phyloP scores from a whole-genome alignment of 352 stramenopile species.

The Phytophthora lateralis region DNA sequence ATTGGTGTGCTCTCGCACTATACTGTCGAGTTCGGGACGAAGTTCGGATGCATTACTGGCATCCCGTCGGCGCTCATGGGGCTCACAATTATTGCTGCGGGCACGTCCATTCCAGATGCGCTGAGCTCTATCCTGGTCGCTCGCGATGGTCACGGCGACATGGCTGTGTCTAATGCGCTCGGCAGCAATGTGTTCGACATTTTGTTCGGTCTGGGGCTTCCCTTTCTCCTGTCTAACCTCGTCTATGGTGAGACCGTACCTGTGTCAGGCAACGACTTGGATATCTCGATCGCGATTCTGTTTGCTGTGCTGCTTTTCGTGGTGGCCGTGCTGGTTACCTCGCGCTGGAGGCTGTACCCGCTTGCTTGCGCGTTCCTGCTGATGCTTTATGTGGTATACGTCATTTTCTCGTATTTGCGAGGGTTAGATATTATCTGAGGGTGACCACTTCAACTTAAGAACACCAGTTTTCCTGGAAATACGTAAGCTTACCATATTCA shows the following conservation, averaged over 20 bases:
- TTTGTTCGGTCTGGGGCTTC: conserved; percentile 71
- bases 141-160: conserved; percentile 78
- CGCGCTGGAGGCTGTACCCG: conserved; percentile 59
- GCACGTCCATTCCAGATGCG: conserved; percentile 81
- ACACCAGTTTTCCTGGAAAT: no score
- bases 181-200: conserved; percentile 90
- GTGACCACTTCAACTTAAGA: no score
- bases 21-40: conserved; percentile 64
- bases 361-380: conserved; percentile 46
- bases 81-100: conserved; percentile 79
- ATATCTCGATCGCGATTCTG: conserved; percentile 67
- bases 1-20: conserved; percentile 80
- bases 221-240: conserved; percentile 83
- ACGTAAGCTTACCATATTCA: no score
- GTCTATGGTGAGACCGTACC: conserved; percentile 62
- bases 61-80: conserved; percentile 80
- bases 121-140: conserved; percentile 83
- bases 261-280: conserved; percentile 55
- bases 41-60: conserved; percentile 67
- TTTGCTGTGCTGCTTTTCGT: conserved; percentile 68
- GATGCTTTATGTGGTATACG: conserved; percentile 56
- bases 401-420: conserved; percentile 62
- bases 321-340: conserved; percentile 52
- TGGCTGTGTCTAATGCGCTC: conserved; percentile 84
- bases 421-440: conserved; percentile 55